Evolutionary conservation across 2,329 filamentous ascomycete genomes (phyloP), one percentile per base, ranked within the genome.

Genomic region (Colletotrichum karsti): DNA sequence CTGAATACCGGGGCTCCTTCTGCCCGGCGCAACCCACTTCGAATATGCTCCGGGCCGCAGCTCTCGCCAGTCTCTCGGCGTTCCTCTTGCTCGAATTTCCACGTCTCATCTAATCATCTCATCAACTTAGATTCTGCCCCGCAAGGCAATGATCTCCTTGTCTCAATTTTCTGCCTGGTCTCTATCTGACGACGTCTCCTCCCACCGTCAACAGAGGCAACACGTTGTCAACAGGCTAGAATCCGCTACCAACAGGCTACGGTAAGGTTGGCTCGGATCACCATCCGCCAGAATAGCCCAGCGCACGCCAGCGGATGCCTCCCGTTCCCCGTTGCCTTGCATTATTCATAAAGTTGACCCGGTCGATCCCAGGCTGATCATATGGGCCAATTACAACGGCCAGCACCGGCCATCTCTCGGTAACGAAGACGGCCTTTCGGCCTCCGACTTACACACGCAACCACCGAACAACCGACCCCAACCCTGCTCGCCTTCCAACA

Each of bases 391-490:
- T 56, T 18, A 20, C 22, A 57, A 35, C n/a, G 1, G 18, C 37
- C 44, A 24, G 7, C 6, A 12, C 15, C 55, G 18, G 41, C 41
- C 39, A 26, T 55, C 48, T 67, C 28, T 69, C 55, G 66, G 66
- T 37, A 50, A 66, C 66, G 10, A 63, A 46, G 24, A 53, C 64
- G 66, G 66, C 62, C 26, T 69, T 69, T 69, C 66, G 66, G 66
- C 62, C 62, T 69, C 62, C 65, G 61, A 66, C 48, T 33, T 44
- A n/a, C 24, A 51, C 48, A 39, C 33, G 7, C 53, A 54, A 64
- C 46, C 44, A 48, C 60, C 62, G 62, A 57, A 39, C 10, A 54
- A 35, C 28, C 46, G 18, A 64, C 6, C 48, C 18, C 13, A 54
- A 8, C 41, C 55, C 42, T 56, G 48, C 13, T n/a, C 39, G n/a